Conservation (phyloP, 768 basidiomycete species). For the Russula brevipes region DNA sequence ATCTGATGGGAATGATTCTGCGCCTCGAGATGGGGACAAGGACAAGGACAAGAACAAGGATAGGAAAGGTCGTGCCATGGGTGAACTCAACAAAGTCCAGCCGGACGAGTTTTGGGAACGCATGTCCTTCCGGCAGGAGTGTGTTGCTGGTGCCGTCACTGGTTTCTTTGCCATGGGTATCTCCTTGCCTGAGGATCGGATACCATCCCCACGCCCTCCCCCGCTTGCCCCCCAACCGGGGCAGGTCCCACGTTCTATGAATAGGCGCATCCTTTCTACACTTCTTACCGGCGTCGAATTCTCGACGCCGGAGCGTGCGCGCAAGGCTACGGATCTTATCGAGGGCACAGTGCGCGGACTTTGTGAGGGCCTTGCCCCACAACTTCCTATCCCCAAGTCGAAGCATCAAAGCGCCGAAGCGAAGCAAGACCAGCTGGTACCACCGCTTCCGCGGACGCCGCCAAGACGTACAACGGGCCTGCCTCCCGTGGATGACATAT, state of each 20-base stretch:
- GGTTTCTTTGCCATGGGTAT: constrained; percentile 81
- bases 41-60: constrained; percentile 30
- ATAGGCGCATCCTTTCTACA: constrained; percentile 63
- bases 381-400: constrained; percentile 14
- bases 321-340: constrained; percentile 66
- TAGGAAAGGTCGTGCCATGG: constrained; percentile 32
- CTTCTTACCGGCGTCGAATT: constrained; percentile 77
- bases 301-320: constrained; percentile 55
- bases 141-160: constrained; percentile 82
- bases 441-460: constrained; percentile 50
- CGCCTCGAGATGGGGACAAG: constrained; percentile 23
- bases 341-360: constrained; percentile 63
- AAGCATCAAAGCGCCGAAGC: not conserved
- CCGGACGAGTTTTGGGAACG: constrained; percentile 94
- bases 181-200: constrained; percentile 31
- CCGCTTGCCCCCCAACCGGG: constrained; percentile 51
- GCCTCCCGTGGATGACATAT: constrained; percentile 40
- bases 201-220: constrained; percentile 16
- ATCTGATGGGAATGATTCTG: constrained; percentile 10
- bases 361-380: constrained; percentile 55
- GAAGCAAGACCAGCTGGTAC: constrained; percentile 20
- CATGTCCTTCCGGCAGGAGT: constrained; percentile 95
- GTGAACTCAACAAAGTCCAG: constrained; percentile 54
- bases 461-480: constrained; percentile 34
- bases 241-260: constrained; percentile 56